Evolutionary conservation across 2,329 filamentous ascomycete genomes (phyloP), one percentile per base, ranked within the genome.

Genomic region (Aspergillus bombycis): DNA sequence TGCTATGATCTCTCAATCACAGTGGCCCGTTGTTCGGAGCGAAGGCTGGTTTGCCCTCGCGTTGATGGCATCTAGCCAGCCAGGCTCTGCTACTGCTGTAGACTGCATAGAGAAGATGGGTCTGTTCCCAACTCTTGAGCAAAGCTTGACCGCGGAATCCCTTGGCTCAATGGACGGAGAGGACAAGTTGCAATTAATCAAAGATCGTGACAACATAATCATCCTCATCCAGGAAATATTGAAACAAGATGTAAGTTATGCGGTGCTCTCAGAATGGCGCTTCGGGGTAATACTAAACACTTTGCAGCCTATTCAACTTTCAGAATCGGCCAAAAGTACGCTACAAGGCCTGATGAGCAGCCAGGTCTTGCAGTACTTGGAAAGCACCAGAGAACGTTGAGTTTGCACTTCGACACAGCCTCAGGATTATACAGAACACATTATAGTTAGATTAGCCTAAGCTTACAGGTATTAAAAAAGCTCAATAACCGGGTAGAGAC

Each of bases 21-120:
- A 81, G 62, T 83, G 81, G 78, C 79, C 81, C 23, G 78, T 83
- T 38, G 77, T 83, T 53, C 75, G 79, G 26, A 81, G 80, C 56
- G 82, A 84, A 68, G 82, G 81, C 2, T 82, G 81, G 77, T 83
- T 84, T 70, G 80, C 80, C 16, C 69, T 84, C 32, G 81, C 81
- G 5, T 64, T 84, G 52, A 81, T 83, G 76, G 79, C 79, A 11
- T 77, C 75, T 8, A 74, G 63, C 56, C 67, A 69, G 21, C 64
- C 68, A 0, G 79, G 80, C 2, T 71, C 73, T 61, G 53, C 61
- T 12, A 74, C 76, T 1, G 78, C 78, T 28, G 70, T 72, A 14
- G 68, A 77, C 43, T 77, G 75, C 52, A 60, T 82, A 30, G 70
- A 76, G 38, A 74, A 75, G 16, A 72, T 74, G 38, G 73, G 76